Percentiles rank a stretch among this genome's conserved stretches.
These are phyloP conservation scores for Intubia oerlemansii DNA, from an alignment of 2,329 filamentous ascomycete genomes.

Conservation along the genomic window DNA sequence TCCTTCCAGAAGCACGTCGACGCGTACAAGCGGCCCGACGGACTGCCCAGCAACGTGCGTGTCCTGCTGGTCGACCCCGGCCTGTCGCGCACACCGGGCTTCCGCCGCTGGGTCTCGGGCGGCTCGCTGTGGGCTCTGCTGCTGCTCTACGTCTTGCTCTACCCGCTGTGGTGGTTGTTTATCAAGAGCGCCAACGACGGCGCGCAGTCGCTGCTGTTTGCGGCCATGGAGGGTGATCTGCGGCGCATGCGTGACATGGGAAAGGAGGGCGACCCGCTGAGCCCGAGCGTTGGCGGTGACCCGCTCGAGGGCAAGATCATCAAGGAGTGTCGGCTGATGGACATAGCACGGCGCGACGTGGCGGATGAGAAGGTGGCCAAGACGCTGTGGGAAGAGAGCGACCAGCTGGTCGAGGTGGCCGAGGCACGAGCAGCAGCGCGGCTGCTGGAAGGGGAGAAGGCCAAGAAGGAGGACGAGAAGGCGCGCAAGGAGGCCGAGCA, in stretches of 20 bases:
- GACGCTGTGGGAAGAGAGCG: conserved; percentile 75
- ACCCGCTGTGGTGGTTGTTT: conserved; percentile 67
- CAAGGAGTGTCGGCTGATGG: conserved; percentile 71
- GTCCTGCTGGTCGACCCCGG: conserved; percentile 82
- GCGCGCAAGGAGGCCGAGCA: conserved; percentile 1
- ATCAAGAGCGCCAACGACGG: conserved; percentile 70
- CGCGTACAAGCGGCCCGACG: conserved; percentile 64
- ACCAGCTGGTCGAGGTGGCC: conserved; percentile 57
- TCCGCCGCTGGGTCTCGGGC: conserved; percentile 65
- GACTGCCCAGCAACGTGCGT: conserved; percentile 58
- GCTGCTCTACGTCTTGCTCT: conserved; percentile 52
- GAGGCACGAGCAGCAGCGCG: conserved; percentile 58
- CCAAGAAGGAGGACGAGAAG: conserved; percentile 1
- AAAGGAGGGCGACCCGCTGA: conserved; percentile 1
- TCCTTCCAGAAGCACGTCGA: conserved; percentile 87
- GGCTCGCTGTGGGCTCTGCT: conserved; percentile 65
- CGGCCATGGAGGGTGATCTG: conserved; percentile 61
- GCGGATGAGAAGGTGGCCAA: conserved; percentile 62
- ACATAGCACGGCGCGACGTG: conserved; percentile 51
- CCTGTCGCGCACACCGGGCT: conserved; percentile 65
- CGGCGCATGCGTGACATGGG: conserved; percentile 22
- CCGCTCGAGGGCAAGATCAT: conserved; percentile 30
- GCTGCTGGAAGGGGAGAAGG: conserved; percentile 18
- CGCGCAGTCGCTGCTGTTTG: conserved; percentile 69
- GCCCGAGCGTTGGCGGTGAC: neutral